Evolutionary conservation across 306 rosid genomes (phyloP).

Genomic region (Dryas alaskensis): DNA sequence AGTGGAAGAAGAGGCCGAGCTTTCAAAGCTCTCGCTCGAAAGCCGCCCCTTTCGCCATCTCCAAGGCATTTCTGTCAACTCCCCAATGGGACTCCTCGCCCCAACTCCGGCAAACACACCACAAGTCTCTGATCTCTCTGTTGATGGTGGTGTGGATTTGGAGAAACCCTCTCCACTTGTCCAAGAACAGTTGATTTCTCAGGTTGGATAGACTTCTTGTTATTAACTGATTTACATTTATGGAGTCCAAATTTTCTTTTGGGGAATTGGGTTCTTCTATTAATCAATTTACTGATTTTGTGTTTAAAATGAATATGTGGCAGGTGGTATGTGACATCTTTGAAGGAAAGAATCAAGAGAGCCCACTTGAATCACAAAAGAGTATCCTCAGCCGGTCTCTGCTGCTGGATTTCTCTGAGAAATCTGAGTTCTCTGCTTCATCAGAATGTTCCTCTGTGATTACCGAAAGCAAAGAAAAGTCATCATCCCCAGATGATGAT

Average conservation of each 20-base stretch:
- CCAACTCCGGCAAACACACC: slow-evolving; percentile 95
- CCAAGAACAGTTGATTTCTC: slow-evolving; percentile 55
- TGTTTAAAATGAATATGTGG: slow-evolving; percentile 2
- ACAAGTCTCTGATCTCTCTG: slow-evolving; percentile 42
- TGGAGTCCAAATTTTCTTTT: neutral
- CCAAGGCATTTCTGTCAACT: slow-evolving; percentile 31
- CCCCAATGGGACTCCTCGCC: slow-evolving; percentile 62
- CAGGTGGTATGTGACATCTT: slow-evolving; percentile 41
- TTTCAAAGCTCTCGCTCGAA: slow-evolving; percentile 56
- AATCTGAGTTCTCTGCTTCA: slow-evolving; percentile 46
- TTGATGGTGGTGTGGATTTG: slow-evolving; percentile 21
- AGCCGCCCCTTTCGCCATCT: slow-evolving; percentile 51
- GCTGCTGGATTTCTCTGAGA: slow-evolving; percentile 78
- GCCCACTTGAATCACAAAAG: slow-evolving; percentile 47
- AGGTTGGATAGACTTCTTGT: slow-evolving; percentile 34
- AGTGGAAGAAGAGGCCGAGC: slow-evolving; percentile 87
- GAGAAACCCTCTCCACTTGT: slow-evolving; percentile 38
- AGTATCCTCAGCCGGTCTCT: slow-evolving; percentile 56
- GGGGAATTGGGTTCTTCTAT: neutral
- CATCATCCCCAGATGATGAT: slow-evolving; percentile 54
- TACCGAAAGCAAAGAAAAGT: slow-evolving; percentile 34
- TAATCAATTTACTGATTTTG: neutral
- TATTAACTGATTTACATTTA: neutral
- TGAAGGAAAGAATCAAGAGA: slow-evolving; percentile 44
- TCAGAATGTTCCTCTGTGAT: slow-evolving; percentile 55